Evolutionary conservation across 345 rosid species (phyloP).

Genomic region (Brassica cretica): DNA sequence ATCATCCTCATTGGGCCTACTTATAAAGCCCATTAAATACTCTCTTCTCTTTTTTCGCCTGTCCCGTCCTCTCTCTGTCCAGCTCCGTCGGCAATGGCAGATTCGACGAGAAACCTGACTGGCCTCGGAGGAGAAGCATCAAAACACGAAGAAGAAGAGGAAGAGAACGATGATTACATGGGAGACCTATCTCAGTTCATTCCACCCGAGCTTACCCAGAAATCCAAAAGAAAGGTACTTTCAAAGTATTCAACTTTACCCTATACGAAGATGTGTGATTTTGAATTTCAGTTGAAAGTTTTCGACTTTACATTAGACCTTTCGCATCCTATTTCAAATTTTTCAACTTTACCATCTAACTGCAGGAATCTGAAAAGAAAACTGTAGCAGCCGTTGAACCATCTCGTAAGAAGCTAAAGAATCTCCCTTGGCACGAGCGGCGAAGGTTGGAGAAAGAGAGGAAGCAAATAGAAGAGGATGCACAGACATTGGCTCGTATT

Average conservation of each 20-base stretch:
- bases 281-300: background rate
- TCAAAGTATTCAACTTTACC: background rate
- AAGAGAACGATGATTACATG: slow-evolving; percentile 44
- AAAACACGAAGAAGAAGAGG: slow-evolving; percentile 36
- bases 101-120: slow-evolving; percentile 27
- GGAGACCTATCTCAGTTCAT: slow-evolving; percentile 80
- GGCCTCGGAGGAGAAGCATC: slow-evolving; percentile 30
- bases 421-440: background rate
- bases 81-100: slow-evolving; percentile 37
- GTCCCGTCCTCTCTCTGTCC: background rate
- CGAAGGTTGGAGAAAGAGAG: slow-evolving; percentile 72
- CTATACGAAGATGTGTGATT: no score
- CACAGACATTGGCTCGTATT: slow-evolving; percentile 62
- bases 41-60: background rate
- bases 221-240: slow-evolving; percentile 44
- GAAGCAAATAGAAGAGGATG: slow-evolving; percentile 77
- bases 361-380: slow-evolving; percentile 44
- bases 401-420: slow-evolving; percentile 66
- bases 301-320: background rate
- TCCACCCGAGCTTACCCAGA: slow-evolving; percentile 48
- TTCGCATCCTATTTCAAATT: background rate
- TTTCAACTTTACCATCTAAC: background rate
- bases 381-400: slow-evolving; percentile 40
- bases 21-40: background rate
- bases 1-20: background rate